Conservation (phyloP, 2,329 filamentous ascomycete species). For the Drechmeria coniospora region DNA sequence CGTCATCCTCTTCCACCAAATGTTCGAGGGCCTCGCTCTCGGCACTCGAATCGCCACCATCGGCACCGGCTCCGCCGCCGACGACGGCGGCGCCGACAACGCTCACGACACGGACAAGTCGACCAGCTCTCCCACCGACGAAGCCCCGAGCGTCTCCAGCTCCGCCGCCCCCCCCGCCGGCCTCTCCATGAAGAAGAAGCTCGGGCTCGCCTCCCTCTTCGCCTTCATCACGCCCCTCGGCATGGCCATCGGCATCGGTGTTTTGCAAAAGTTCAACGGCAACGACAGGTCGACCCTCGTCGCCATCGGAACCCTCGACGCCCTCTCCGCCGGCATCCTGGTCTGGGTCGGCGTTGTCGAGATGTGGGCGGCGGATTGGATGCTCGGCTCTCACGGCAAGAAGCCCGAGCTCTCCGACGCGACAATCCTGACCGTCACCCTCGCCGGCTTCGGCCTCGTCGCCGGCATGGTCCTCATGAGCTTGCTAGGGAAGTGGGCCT, state of each 20-base stretch:
- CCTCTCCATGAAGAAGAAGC: conserved; percentile 32
- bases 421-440: conserved; percentile 26
- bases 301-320: conserved; percentile 59
- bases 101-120: conserved; percentile 13
- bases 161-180: conserved; percentile 6
- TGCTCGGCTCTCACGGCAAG: conserved; percentile 26
- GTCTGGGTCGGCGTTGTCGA: conserved; percentile 69
- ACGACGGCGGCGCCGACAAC: conserved; percentile 4
- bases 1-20: conserved; percentile 64
- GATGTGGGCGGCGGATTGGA: conserved; percentile 68
- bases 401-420: conserved; percentile 37
- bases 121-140: conserved; percentile 7
- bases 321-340: conserved; percentile 58
- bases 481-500: conserved; percentile 62
- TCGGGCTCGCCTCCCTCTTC: conserved; percentile 47
- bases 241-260: conserved; percentile 67
- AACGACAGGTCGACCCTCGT: conserved; percentile 54
- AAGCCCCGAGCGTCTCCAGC: conserved; percentile 5
- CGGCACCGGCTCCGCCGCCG: conserved; percentile 15
- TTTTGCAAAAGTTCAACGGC: conserved; percentile 55
- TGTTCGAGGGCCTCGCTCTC: conserved; percentile 63
- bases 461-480: conserved; percentile 55
- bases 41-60: conserved; percentile 54
- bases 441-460: conserved; percentile 39
- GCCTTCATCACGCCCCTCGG: conserved; percentile 60